Percentiles rank a stretch among this genome's conserved stretches.
Conservation (phyloP, 2,329 filamentous ascomycete species). For the Xylariaceae sp. region DNA sequence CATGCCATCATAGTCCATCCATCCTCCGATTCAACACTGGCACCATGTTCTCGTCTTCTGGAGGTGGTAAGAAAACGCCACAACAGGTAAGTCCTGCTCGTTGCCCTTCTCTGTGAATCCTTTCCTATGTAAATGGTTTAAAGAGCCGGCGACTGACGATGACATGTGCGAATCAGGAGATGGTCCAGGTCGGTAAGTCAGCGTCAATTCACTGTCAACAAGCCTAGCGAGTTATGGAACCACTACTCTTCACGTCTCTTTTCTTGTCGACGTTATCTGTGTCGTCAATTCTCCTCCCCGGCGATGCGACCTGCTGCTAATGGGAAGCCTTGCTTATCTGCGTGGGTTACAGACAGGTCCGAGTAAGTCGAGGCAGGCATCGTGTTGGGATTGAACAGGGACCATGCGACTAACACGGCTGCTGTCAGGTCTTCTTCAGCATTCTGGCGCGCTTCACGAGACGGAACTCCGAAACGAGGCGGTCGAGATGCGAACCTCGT, state of each 20-base stretch:
- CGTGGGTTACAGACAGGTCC: constrained; percentile 47
- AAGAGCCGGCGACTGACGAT: constrained; percentile 28
- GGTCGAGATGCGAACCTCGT: constrained; percentile 65
- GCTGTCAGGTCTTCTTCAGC: constrained; percentile 70
- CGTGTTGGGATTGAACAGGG: neutral
- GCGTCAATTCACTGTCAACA: neutral
- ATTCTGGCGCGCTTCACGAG: constrained; percentile 70
- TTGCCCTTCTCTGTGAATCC: constrained; percentile 26
- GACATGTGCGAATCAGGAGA: constrained; percentile 56
- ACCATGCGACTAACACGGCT: constrained; percentile 16
- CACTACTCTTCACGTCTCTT: constrained; percentile 17
- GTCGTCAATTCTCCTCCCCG: neutral
- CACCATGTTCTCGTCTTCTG: constrained; percentile 61
- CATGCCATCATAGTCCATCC: constrained; percentile 26
- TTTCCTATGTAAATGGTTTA: neutral
- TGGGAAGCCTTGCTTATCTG: constrained; percentile 7
- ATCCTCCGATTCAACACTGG: constrained; percentile 24
- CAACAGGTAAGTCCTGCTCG: constrained; percentile 55
- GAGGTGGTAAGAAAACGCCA: constrained; percentile 62
- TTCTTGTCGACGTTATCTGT: neutral
- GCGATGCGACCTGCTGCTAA: constrained; percentile 8
- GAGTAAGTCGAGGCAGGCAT: constrained; percentile 46
- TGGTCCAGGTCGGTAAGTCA: constrained; percentile 94
- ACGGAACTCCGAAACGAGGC: constrained; percentile 48
- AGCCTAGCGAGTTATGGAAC: constrained; percentile 7